Evolutionary conservation across 257 asterid species (phyloP).

Genomic region (Fraxinus anomala): DNA sequence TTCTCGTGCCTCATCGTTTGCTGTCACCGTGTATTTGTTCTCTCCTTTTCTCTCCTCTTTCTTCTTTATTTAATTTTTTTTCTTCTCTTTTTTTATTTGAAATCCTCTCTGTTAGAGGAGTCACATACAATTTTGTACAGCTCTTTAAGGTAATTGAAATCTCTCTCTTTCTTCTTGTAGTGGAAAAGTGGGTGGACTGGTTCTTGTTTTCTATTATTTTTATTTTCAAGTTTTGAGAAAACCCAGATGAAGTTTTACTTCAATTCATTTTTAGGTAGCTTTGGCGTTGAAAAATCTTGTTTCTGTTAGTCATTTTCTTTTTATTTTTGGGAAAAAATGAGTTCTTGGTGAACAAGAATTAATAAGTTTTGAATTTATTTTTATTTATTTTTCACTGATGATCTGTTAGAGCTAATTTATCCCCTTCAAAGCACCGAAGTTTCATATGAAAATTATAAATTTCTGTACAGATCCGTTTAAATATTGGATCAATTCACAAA

Average conservation of each 20-base stretch:
- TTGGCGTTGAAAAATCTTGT: constrained; percentile 14
- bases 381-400: background rate
- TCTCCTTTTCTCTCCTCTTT: constrained; percentile 7
- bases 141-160: constrained; percentile 46
- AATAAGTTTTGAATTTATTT: background rate
- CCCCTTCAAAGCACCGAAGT: background rate
- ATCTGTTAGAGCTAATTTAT: constrained; percentile 12
- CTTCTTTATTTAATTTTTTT: background rate
- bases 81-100: background rate
- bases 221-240: background rate
- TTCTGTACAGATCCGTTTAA: constrained; percentile 21
- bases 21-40: constrained; percentile 19
- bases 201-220: background rate
- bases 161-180: background rate
- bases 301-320: background rate
- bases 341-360: background rate
- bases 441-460: background rate
- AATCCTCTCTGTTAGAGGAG: constrained; percentile 28
- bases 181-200: constrained; percentile 16
- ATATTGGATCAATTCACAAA: background rate
- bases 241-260: constrained; percentile 16
- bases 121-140: constrained; percentile 51
- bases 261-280: background rate
- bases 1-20: constrained; percentile 51
- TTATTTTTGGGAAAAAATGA: background rate